These are phyloP conservation scores for Wickerhamiella infanticola DNA, from an alignment of 1,139 yeast genomes.

Conservation along the genomic window DNA sequence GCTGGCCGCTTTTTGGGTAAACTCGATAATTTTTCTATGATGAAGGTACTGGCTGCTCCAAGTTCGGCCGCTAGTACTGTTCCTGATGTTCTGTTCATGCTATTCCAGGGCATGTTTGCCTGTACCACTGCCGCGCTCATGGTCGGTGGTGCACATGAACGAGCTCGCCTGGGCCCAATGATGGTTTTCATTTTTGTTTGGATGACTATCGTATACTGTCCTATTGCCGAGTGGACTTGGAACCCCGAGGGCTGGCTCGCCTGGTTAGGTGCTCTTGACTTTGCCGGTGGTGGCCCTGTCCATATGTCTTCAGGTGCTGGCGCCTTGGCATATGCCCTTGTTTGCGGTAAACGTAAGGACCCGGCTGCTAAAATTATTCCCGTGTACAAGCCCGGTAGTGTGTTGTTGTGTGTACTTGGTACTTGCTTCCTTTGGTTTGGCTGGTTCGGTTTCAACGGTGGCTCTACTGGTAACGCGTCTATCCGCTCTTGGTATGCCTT, in stretches of 20 bases:
- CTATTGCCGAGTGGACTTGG: constrained; percentile 97
- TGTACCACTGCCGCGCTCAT: constrained; percentile 79
- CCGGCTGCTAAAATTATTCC: constrained; percentile 47
- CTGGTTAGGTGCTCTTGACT: constrained; percentile 71
- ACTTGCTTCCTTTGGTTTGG: constrained; percentile 94
- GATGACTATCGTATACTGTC: constrained; percentile 94
- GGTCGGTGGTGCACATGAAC: constrained; percentile 96
- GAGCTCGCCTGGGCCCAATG: constrained; percentile 94
- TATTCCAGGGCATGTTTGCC: constrained; percentile 95
- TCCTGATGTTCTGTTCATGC: constrained; percentile 78
- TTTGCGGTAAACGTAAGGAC: constrained; percentile 84
- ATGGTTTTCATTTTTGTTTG: constrained; percentile 84
- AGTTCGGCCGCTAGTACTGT: constrained; percentile 42
- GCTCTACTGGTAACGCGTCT: constrained; percentile 83
- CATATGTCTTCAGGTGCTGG: constrained; percentile 92
- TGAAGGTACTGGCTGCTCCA: constrained; percentile 70
- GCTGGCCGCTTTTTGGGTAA: constrained; percentile 66
- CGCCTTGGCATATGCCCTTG: constrained; percentile 81
- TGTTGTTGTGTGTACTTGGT: constrained; percentile 79
- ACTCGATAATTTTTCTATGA: constrained; percentile 62
- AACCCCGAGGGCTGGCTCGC: constrained; percentile 81
- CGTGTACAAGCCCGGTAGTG: constrained; percentile 83
- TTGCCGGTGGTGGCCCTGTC: constrained; percentile 98
- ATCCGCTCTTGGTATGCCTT: constrained; percentile 90
- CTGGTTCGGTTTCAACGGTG: constrained; percentile 97